Percentiles rank a stretch among this genome's conserved stretches.
Evolutionary conservation across 495 filamentous ascomycete genomes (phyloP).

Genomic region (Penicillium dipodomyicola): DNA sequence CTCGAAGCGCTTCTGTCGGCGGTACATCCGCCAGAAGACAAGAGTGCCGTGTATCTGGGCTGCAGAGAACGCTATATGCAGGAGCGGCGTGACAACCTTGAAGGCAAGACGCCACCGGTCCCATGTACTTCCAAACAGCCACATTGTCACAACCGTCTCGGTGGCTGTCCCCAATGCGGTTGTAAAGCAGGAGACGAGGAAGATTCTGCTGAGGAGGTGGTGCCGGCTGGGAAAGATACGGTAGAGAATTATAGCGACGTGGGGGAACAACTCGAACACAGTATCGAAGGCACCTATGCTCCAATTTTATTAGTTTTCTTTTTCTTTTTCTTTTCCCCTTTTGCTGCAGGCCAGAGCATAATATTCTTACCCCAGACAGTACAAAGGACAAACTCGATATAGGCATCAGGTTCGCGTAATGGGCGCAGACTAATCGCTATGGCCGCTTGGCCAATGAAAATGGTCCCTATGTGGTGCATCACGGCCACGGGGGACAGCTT

Average conservation of each 20-base stretch:
- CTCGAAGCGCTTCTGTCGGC: conserved; percentile 29
- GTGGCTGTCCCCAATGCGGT: conserved; percentile 42
- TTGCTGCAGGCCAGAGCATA: too few species aligned
- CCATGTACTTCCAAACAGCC: conserved; percentile 49
- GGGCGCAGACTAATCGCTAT: conserved; percentile 45
- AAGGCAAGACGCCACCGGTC: conserved; percentile 45
- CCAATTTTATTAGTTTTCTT: too few species aligned
- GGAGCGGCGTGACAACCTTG: conserved; percentile 47
- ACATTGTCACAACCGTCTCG: conserved; percentile 51
- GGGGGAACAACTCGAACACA: conserved; percentile 49
- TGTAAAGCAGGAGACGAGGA: conserved; percentile 36
- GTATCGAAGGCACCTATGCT: conserved; percentile 53
- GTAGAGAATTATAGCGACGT: conserved; percentile 50
- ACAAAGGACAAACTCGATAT: conserved; percentile 49
- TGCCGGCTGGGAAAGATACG: conserved; percentile 41
- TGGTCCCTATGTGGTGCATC: conserved; percentile 46
- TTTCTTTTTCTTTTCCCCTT: too few species aligned
- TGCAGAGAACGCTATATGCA: conserved; percentile 45
- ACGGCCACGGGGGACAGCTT: conserved; percentile 45
- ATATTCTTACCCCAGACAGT: conserved; percentile 50
- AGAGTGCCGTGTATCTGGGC: conserved; percentile 46
- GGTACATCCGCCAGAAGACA: conserved; percentile 46
- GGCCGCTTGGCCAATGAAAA: conserved; percentile 47
- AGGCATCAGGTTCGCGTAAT: conserved; percentile 41
- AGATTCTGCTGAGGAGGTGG: conserved; percentile 42